phyloP scores from a whole-genome alignment of 257 asterid genomes.

The Solanum microdontum region DNA sequence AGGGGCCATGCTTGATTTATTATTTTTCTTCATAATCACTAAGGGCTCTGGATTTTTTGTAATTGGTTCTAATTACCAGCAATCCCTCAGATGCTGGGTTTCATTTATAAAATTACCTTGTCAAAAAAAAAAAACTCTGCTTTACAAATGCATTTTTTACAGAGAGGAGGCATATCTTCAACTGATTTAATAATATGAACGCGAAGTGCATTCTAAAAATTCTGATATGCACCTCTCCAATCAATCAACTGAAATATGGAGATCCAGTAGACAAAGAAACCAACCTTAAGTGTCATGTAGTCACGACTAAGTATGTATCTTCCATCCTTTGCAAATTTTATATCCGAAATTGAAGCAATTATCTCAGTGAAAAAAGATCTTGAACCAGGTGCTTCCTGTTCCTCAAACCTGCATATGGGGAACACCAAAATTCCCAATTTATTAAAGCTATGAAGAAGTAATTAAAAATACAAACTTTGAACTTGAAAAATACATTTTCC shows the following conservation, averaged over 20 bases:
- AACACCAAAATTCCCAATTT: not conserved
- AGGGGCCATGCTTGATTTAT: not conserved
- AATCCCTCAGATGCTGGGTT: not conserved
- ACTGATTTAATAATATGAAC: not conserved
- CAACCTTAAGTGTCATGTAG: slow-evolving; percentile 87
- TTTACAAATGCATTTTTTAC: not conserved
- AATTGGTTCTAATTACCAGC: not conserved
- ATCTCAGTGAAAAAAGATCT: slow-evolving; percentile 86
- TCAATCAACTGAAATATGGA: not conserved
- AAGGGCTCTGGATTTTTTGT: not conserved
- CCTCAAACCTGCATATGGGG: slow-evolving; percentile 56
- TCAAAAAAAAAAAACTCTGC: not conserved
- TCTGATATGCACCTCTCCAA: not conserved
- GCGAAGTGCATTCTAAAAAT: not conserved
- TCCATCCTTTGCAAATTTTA: slow-evolving; percentile 75
- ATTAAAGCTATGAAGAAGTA: not conserved
- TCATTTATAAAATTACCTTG: not conserved
- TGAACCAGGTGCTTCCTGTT: slow-evolving; percentile 80
- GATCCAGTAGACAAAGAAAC: not conserved
- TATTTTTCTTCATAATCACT: not conserved
- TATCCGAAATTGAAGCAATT: slow-evolving; percentile 76
- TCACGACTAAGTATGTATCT: slow-evolving; percentile 79
- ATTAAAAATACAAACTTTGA: not conserved
- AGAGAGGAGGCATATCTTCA: not conserved
- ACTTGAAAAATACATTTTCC: not conserved